Conservation (phyloP, 2,329 filamentous ascomycete genomes). For the Ascochyta fabae region DNA sequence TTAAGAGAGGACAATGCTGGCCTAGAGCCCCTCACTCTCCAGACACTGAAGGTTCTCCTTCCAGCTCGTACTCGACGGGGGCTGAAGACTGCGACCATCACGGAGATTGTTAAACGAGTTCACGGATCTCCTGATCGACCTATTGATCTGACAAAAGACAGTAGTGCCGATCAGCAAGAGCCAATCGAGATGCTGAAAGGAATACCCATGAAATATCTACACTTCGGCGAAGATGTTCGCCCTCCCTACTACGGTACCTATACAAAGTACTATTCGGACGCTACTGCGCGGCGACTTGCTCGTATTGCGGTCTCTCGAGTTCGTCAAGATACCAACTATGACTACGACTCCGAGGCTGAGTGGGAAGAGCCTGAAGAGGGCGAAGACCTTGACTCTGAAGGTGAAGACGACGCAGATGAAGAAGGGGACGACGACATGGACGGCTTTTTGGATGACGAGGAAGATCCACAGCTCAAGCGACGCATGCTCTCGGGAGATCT, state of each 20-base stretch:
- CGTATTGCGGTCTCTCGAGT: constrained; percentile 61
- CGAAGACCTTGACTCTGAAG: constrained; percentile 69
- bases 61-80: constrained; percentile 23
- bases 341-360: constrained; percentile 85
- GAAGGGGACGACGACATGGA: constrained; percentile 86
- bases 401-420: constrained; percentile 71
- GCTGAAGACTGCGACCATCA: constrained; percentile 29
- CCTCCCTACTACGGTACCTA: constrained; percentile 76
- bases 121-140: constrained; percentile 51
- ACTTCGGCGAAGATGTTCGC: constrained; percentile 67
- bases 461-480: constrained; percentile 64
- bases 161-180: constrained; percentile 24
- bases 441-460: constrained; percentile 86
- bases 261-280: constrained; percentile 62
- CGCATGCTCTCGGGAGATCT: constrained; percentile 69
- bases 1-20: constrained; percentile 22
- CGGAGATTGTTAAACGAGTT: constrained; percentile 53
- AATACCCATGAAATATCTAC: constrained; percentile 69
- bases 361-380: constrained; percentile 80
- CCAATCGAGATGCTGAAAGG: constrained; percentile 55
- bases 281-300: constrained; percentile 55
- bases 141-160: constrained; percentile 53
- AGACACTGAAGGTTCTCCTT: constrained; percentile 29
- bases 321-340: constrained; percentile 74
- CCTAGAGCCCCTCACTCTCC: constrained; percentile 22